A percentile compares a stretch with the other conserved stretches of the same genome.
Evolutionary conservation across 495 filamentous ascomycete genomes (phyloP).

Genomic region (Parmelia sp.): DNA sequence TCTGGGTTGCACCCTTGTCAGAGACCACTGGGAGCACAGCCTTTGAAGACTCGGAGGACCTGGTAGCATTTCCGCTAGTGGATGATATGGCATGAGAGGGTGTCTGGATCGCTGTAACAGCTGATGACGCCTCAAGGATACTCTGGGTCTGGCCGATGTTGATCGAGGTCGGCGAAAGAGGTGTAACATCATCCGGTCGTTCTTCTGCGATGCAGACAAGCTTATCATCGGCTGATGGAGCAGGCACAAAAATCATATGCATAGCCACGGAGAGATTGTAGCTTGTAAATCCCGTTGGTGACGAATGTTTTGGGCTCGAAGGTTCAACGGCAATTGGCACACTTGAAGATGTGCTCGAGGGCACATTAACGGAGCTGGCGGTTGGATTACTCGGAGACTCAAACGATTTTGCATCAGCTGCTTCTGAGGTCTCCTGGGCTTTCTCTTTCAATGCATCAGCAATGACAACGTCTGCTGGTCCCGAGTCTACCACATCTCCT

Average conservation of each 20-base stretch:
- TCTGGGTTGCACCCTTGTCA: slow-evolving; percentile 12
- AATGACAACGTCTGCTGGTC: slow-evolving; percentile 23
- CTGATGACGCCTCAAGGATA: not conserved
- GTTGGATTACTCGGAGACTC: not conserved
- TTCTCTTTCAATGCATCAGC: slow-evolving; percentile 17
- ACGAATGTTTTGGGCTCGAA: not conserved
- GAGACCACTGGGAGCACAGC: slow-evolving; percentile 26
- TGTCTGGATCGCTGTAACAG: slow-evolving; percentile 17
- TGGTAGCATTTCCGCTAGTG: slow-evolving; percentile 6
- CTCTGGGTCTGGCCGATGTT: not conserved
- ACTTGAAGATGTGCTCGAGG: not conserved
- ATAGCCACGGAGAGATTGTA: slow-evolving; percentile 1
- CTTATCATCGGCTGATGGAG: not conserved
- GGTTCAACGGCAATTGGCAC: not conserved
- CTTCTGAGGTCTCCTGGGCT: not conserved
- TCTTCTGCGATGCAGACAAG: slow-evolving; percentile 8
- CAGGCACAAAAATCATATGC: not conserved
- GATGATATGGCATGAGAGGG: slow-evolving; percentile 20
- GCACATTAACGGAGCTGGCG: not conserved
- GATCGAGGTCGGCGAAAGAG: not conserved
- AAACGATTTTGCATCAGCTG: not conserved
- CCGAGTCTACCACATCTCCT: slow-evolving; percentile 22
- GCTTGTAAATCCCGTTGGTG: not conserved
- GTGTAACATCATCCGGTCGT: not conserved
- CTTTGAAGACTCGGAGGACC: slow-evolving; percentile 18